Evolutionary conservation across 164 flowering plant genomes (phyloP), one percentile per base, ranked within the genome.

Genomic region (Echeveria elegans): DNA sequence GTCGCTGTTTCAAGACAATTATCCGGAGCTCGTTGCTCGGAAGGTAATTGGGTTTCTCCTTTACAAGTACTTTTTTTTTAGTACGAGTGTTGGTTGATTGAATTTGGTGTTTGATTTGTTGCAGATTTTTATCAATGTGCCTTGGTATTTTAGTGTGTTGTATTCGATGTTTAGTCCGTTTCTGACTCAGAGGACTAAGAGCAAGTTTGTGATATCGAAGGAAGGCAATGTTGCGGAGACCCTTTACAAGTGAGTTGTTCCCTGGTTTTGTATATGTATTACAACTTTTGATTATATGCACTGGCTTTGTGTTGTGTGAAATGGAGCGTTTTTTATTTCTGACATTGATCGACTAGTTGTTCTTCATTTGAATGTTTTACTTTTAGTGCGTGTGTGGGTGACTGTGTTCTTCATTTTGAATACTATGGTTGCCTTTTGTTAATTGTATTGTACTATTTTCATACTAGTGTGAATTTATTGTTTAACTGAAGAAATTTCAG

Each of bases 1-100:
- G 2, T 85, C 94, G 36, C 79, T 95, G 41, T 92, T 95, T 63
- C 99, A 95, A 63, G 99, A 95, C 61, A 95, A 95, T 75, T 95
- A 95, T 69, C 99, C 99, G 31, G 99, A 95, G 75, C 76, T 95
- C 89, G 99, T 95, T 2, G 99, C 97, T 67, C 79, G 86, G 4
- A 89, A 93, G 96, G 98, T 93, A 64, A 21, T 8, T 5, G 23
- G n/a, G 6, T 6, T 23, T 50, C 28, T n/a, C 26, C 5, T 50
- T 7, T 23, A 1, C 21, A 4, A 5, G 12, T 50, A 1, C 6
- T 0, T 50, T 5, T 21, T 47, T 24, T 8, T 48, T 48, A 24
- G 23, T 48, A 7, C 2, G 47, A 19, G 23, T 5, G 8, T 1
- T n/a, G 34, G 30, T 23, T 29, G 37, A 4, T 48, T 4, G 45